phyloP scores from a whole-genome alignment of 176 grass and related monocot genomes.

The Secale cereale region DNA sequence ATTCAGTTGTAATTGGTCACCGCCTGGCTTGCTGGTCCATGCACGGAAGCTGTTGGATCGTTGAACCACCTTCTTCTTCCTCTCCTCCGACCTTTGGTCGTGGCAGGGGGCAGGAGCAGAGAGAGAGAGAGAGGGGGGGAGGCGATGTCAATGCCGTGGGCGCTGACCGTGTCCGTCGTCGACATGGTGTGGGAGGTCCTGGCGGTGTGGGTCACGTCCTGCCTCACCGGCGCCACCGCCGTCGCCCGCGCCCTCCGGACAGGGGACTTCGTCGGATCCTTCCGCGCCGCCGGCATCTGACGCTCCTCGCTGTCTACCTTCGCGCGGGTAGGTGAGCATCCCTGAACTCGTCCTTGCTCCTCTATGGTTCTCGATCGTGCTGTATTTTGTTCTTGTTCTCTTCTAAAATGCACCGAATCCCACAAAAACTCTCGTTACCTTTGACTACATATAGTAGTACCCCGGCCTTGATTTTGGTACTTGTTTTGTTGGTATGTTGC shows the following conservation, averaged over 20 bases:
- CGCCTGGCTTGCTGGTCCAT: constrained; percentile 15
- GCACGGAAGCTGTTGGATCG: constrained; percentile 1
- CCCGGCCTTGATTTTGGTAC: no score
- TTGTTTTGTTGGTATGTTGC: no score
- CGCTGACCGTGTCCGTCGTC: constrained; percentile 48
- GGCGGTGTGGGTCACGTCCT: constrained; percentile 59
- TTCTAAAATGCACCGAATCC: no score
- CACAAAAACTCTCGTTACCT: no score
- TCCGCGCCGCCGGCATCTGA: constrained; percentile 35
- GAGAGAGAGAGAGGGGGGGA: neutral
- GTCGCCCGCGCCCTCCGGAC: constrained; percentile 48
- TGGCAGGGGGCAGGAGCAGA: neutral
- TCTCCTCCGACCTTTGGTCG: neutral
- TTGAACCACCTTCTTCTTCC: neutral
- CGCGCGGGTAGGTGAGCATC: neutral
- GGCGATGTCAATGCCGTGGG: constrained; percentile 62
- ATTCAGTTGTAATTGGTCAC: neutral
- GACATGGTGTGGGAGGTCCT: constrained; percentile 58
- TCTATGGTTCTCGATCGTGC: no score
- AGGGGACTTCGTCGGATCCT: constrained; percentile 32
- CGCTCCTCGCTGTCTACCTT: neutral
- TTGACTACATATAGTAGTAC: no score
- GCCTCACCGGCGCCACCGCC: constrained; percentile 56
- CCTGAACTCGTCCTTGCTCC: neutral
- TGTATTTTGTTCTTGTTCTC: no score